Base-by-base conservation (phyloP, 1,284 basidiomycete genomes). In the Puccinia novopanici region DNA sequence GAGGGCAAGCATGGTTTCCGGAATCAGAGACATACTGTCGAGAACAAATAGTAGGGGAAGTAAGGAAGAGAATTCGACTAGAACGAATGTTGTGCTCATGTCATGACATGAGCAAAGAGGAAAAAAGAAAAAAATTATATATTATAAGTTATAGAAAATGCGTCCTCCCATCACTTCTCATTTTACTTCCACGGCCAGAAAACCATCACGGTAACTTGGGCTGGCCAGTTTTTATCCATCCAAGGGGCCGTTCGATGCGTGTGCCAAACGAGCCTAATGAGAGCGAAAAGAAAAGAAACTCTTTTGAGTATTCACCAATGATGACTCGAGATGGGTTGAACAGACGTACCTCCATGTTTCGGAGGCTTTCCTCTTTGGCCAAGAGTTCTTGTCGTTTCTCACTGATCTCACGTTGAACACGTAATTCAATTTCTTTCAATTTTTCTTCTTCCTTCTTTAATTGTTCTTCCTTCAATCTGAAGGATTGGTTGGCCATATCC, bases 401-500 rank as follows among this genome's bases (percentile, higher is more conserved):
- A 87, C 94, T 94, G 87, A 99, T 96, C 89, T 99, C 97, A 82
- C 97, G 91, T 87, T 98, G 96, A 54, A 98, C 95, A 86, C 94
- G 95, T 87, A 98, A 90, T 86, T 99, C 97, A 86, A 98, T 95
- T 88, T 99, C 97, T 84, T 96, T 93, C 83, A 99, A 89, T 91
- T 94, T 85, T 61, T 85, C 83, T 84, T 87, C 86, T 87, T 99
- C 97, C 82, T 93, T 89, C 84, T 95, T 92, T 82, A 99, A 91
- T 87, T 99, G 97, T 87, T 99, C 96, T 88, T 99, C 96, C 89
- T 98, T 98, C 87, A 98, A 91, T 82, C 95, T 92, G 75, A 98
- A 95, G 80, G 92, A 94, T 88, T 98, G 96, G 82, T 92, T 96
- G n/a, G 95, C 95, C 84, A 99, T 90, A 85, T 98, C 97, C 86